phyloP scores from a whole-genome alignment of 768 basidiomycete genomes.

The Kwoniella sp. region DNA sequence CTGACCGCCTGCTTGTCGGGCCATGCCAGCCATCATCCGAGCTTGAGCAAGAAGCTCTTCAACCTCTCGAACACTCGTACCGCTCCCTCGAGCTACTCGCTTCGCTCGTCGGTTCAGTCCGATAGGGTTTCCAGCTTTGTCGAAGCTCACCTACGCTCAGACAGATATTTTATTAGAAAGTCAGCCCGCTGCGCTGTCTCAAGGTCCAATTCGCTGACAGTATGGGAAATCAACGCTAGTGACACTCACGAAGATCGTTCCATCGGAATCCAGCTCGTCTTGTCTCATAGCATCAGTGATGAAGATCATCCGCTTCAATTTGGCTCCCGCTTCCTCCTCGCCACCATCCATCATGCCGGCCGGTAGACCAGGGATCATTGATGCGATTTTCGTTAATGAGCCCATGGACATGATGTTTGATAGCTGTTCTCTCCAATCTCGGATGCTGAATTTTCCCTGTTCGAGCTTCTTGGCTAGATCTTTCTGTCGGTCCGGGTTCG shows the following conservation, averaged over 20 bases:
- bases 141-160: conserved; percentile 44
- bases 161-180: conserved; percentile 1
- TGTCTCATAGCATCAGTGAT: conserved; percentile 98
- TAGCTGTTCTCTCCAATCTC: conserved; percentile 97
- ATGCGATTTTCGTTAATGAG: conserved; percentile 96
- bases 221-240: not conserved
- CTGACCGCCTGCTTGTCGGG: conserved; percentile 95
- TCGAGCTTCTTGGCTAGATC: conserved; percentile 97
- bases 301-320: conserved; percentile 97
- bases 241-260: conserved; percentile 74
- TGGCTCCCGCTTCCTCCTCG: conserved; percentile 85
- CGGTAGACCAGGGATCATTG: conserved; percentile 96
- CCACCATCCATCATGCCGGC: conserved; percentile 82
- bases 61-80: conserved; percentile 94
- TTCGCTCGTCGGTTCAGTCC: conserved; percentile 89
- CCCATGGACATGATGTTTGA: conserved; percentile 99
- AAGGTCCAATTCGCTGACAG: no score
- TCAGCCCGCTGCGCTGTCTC: no score
- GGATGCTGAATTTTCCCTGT: conserved; percentile 85
- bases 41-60: conserved; percentile 96
- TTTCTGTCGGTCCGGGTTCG: conserved; percentile 96
- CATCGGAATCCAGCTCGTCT: conserved; percentile 90
- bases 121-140: conserved; percentile 52
- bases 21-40: conserved; percentile 98
- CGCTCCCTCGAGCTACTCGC: conserved; percentile 88